These are phyloP conservation scores for Fusarium chlamydosporum DNA, from an alignment of 2,329 filamentous ascomycete genomes.

Conservation along the genomic window DNA sequence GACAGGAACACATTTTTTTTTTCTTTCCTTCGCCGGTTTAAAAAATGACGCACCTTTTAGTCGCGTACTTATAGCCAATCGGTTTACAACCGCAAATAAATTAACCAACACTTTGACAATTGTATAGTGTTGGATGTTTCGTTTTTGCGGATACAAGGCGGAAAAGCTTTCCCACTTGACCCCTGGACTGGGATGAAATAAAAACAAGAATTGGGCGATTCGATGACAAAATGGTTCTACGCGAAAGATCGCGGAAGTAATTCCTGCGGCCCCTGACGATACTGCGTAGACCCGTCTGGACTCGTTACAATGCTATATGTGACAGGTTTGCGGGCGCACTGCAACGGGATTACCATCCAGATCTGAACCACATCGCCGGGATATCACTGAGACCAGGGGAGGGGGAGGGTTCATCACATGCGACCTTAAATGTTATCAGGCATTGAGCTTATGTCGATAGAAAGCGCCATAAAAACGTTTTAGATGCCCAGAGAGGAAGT, in stretches of 20 bases:
- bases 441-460: background rate
- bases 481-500: slow-evolving; percentile 4
- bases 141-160: background rate
- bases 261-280: background rate
- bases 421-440: background rate
- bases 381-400: background rate
- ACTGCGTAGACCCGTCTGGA: background rate
- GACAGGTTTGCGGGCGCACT: slow-evolving; percentile 5
- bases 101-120: background rate
- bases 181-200: background rate
- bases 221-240: background rate
- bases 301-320: background rate
- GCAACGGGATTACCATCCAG: slow-evolving; percentile 17
- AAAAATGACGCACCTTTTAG: slow-evolving; percentile 10
- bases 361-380: slow-evolving; percentile 30
- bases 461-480: background rate
- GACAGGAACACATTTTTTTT: background rate
- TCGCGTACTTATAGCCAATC: background rate
- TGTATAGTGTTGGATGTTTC: background rate
- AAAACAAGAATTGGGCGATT: background rate
- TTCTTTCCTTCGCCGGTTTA: background rate
- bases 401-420: slow-evolving; percentile 15
- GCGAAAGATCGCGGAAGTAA: background rate
- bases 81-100: background rate
- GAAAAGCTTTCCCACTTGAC: background rate